These are phyloP conservation scores for Solanum pinnatisectum DNA, from an alignment of 257 asterid species.

Conservation along the genomic window DNA sequence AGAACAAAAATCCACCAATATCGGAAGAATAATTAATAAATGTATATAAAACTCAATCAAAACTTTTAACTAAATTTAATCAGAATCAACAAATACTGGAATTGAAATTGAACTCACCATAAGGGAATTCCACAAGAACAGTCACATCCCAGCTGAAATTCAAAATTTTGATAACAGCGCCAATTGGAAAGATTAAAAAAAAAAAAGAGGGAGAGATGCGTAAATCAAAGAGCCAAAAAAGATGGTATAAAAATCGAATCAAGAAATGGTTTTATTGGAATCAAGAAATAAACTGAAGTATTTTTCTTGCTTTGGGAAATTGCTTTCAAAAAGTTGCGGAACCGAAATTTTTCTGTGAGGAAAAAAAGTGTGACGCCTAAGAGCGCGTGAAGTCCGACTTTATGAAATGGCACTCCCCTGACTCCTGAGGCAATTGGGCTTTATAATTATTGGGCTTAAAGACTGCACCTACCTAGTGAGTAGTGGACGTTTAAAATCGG, in stretches of 20 bases:
- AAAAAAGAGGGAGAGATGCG: too few species aligned
- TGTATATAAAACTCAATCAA: background rate
- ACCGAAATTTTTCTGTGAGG: constrained; percentile 10
- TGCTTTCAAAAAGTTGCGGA: constrained; percentile 39
- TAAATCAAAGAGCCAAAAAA: background rate
- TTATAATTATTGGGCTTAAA: background rate
- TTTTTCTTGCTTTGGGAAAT: background rate
- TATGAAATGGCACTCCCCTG: background rate
- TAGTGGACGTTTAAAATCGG: too few species aligned
- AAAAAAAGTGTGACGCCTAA: constrained; percentile 3
- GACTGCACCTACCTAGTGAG: background rate
- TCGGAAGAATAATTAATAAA: background rate
- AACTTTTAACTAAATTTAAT: background rate
- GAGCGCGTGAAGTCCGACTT: constrained; percentile 32
- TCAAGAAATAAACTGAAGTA: background rate
- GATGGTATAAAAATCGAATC: background rate
- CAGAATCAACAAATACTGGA: background rate
- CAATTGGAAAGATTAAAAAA: background rate
- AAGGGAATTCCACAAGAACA: background rate
- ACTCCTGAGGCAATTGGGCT: background rate
- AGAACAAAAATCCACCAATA: constrained; percentile 1
- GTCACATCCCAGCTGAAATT: background rate
- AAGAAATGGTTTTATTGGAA: background rate
- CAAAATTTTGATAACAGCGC: background rate
- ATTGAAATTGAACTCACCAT: constrained; percentile 20